Evolutionary conservation across 1,284 basidiomycete species (phyloP), one percentile per base, ranked within the genome.

Genomic region (Fomitopsis pinicola): DNA sequence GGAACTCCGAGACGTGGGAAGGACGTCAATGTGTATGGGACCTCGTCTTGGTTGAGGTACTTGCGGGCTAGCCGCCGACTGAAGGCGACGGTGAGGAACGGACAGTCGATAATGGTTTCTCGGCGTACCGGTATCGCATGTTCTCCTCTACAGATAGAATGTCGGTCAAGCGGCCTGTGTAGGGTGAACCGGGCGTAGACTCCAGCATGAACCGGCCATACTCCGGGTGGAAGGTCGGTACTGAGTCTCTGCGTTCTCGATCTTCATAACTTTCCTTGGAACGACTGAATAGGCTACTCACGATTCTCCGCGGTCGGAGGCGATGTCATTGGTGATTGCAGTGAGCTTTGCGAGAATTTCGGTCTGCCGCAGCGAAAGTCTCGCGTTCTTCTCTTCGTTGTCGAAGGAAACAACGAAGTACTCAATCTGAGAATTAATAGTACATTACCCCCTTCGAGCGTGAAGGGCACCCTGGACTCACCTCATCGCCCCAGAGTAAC

Each of bases 181-280:
- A 99, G 1, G 97, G 97, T 46, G 86, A 85, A 2, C 97, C 97
- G 0, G 97, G 97, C 0, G 97, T 99, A 7, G 94, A 95, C 76
- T 99, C 97, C 60, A 99, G 83, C 97, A 99, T 99, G 80, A 94
- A 99, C 45, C 96, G 86, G 55, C 97, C 97, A 78, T 97, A 99
- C 76, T 99, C 97, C 15, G 97, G 97, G 73, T 99, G 97, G 73
- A 97, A 99, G n/a, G 90, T 93, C 3, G 96, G 95, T 30, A 95
- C 84, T 22, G 86, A 81, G 40, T 85, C 79, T 54, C 92, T 95
- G 69, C 50, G 48, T 56, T 30, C 50, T 63, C 42, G 63, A 61
- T 60, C 62, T 62, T 56, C 45, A 35, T 38, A 6, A 10, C 35
- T 42, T 57, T 33, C 28, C 57, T 59, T 6, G 55, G 45, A 60